Evolutionary conservation across 2,329 filamentous ascomycete genomes (phyloP).

Genomic region (Capronia americana): DNA sequence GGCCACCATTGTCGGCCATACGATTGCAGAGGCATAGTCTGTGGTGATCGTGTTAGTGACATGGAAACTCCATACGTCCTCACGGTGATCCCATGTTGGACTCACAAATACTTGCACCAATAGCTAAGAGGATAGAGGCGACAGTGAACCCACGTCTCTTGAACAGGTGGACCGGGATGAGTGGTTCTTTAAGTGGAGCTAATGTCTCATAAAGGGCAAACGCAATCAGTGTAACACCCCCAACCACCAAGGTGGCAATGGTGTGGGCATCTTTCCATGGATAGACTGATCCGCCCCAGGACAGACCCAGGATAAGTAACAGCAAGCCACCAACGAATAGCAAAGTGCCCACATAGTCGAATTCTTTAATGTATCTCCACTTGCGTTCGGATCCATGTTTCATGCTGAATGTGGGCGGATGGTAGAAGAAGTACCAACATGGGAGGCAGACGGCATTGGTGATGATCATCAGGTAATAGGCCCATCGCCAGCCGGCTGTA

Average conservation of each 20-base stretch:
- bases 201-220: not conserved
- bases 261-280: constrained; percentile 51
- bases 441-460: constrained; percentile 46
- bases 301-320: constrained; percentile 53
- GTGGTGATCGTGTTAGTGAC: too few relatives aligned
- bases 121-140: constrained; percentile 48
- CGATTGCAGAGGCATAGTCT: too few relatives aligned
- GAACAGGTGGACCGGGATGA: constrained; percentile 54
- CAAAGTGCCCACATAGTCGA: constrained; percentile 56
- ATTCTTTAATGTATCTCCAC: constrained; percentile 49
- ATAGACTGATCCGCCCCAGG: constrained; percentile 50
- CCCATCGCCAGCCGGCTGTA: constrained; percentile 35
- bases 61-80: too few relatives aligned
- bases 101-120: constrained; percentile 55
- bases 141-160: constrained; percentile 49
- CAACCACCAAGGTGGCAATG: constrained; percentile 48
- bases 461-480: constrained; percentile 3
- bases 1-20: too few relatives aligned
- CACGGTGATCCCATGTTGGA: too few relatives aligned
- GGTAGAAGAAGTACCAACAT: constrained; percentile 51
- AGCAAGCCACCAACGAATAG: constrained; percentile 51
- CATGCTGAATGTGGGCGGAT: constrained; percentile 55
- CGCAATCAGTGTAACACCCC: not conserved
- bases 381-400: constrained; percentile 45
- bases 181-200: constrained; percentile 44